These are phyloP conservation scores for Eimeria maxima DNA, from an alignment of 169 alveolate species.

Conservation along the genomic window DNA sequence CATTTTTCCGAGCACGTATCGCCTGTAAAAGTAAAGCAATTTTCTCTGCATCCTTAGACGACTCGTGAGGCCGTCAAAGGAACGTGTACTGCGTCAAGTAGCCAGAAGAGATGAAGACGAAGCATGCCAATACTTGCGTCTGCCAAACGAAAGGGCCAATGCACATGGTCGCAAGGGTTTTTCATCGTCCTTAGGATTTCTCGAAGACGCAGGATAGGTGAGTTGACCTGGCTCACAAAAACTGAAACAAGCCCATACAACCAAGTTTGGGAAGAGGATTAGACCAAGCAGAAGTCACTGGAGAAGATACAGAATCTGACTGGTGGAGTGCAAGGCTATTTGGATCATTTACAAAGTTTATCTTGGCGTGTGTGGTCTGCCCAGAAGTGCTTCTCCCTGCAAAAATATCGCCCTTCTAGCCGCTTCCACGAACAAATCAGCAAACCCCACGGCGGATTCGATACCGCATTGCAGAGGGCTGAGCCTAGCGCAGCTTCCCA, in stretches of 20 bases:
- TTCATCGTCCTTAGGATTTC: too few relatives aligned
- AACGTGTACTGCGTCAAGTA: not conserved
- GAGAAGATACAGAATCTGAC: not conserved
- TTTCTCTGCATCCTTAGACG: not conserved
- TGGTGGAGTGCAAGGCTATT: not conserved
- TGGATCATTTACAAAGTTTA: not conserved
- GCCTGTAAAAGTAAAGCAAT: not conserved
- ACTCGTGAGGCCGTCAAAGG: not conserved
- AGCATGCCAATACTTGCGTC: not conserved
- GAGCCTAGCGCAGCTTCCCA: not conserved
- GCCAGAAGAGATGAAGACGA: not conserved
- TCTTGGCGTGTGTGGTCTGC: not conserved
- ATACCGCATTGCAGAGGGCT: not conserved
- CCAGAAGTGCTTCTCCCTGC: not conserved
- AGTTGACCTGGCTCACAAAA: not conserved
- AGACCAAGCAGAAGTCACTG: not conserved
- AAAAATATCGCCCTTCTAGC: not conserved
- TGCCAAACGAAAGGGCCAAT: not conserved
- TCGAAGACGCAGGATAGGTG: not conserved
- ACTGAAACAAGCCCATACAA: not conserved
- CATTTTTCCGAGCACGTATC: not conserved
- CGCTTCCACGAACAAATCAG: not conserved
- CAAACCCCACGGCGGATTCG: not conserved
- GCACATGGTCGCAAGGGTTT: not conserved
- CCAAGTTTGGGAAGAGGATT: not conserved